These are phyloP conservation scores for Plasmodium ovale DNA, from an alignment of 169 alveolate genomes.

Conservation along the genomic window DNA sequence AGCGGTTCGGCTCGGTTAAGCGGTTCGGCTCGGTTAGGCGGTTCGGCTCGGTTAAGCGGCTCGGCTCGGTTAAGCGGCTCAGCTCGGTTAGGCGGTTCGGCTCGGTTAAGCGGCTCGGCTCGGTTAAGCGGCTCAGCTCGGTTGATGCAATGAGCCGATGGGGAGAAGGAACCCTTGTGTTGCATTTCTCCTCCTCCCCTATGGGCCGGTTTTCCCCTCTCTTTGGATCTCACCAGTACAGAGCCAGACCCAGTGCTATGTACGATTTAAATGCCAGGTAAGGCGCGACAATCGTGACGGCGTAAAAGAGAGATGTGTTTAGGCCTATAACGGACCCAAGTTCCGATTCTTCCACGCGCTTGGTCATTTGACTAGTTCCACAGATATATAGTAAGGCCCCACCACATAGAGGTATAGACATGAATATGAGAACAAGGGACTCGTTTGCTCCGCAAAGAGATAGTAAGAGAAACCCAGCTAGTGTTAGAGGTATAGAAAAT, in stretches of 20 bases:
- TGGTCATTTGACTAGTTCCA: constrained; percentile 76
- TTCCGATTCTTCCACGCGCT: constrained; percentile 59
- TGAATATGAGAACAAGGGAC: constrained; percentile 31
- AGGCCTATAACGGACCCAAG: constrained; percentile 60
- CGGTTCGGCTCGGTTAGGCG: no score
- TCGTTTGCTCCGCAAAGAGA: constrained; percentile 71
- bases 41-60: no score
- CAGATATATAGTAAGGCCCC: constrained; percentile 69
- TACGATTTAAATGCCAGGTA: constrained; percentile 61
- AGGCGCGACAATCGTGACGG: constrained; percentile 63
- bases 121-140: no score
- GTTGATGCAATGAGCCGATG: no score
- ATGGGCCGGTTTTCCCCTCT: background rate
- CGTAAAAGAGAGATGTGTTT: constrained; percentile 57
- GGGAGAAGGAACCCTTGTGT: no score
- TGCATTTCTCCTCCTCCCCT: no score
- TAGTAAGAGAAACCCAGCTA: constrained; percentile 42
- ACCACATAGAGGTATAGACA: constrained; percentile 68
- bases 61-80: no score
- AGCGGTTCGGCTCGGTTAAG: no score
- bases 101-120: no score
- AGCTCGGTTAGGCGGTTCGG: no score
- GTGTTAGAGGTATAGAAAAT: constrained; percentile 50
- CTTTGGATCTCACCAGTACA: constrained; percentile 15
- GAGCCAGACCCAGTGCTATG: constrained; percentile 34